Conservation (phyloP, 208 protist genomes). For the Tritrichomonas musculus region DNA sequence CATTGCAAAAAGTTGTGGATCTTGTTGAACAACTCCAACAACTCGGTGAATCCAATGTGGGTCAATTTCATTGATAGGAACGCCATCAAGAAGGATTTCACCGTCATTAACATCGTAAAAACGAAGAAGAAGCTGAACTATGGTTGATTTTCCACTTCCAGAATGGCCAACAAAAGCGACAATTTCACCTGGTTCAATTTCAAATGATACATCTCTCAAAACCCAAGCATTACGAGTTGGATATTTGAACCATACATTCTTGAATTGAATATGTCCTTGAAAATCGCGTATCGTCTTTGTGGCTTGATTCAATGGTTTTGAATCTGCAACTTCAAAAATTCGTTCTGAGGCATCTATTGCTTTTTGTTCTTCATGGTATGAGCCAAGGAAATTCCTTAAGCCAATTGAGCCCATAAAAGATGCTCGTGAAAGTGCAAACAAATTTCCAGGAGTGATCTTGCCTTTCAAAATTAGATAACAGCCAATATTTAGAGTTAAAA, state of each 20-base stretch:
- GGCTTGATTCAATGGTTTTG: background rate
- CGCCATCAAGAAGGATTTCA: background rate
- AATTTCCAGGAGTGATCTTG: background rate
- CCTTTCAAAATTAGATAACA: background rate
- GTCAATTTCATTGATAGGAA: background rate
- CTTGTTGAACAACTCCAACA: background rate
- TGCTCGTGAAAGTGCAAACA: background rate
- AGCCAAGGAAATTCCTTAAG: background rate
- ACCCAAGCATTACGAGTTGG: background rate
- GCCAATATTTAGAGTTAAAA: background rate
- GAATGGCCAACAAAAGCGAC: background rate
- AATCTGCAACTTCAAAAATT: background rate
- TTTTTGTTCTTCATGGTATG: background rate
- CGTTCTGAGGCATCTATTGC: background rate
- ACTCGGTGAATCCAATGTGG: background rate
- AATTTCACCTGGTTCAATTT: background rate
- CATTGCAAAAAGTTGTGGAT: background rate
- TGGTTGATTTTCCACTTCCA: background rate
- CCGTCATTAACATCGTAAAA: slow-evolving; percentile 5
- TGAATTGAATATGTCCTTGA: background rate
- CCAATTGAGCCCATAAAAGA: background rate
- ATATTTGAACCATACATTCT: slow-evolving; percentile 24
- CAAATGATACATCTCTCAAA: background rate
- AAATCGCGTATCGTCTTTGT: background rate
- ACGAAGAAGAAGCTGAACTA: background rate